Conservation (phyloP, 2,329 filamentous ascomycete species). For the Mycosphaerella sp. region DNA sequence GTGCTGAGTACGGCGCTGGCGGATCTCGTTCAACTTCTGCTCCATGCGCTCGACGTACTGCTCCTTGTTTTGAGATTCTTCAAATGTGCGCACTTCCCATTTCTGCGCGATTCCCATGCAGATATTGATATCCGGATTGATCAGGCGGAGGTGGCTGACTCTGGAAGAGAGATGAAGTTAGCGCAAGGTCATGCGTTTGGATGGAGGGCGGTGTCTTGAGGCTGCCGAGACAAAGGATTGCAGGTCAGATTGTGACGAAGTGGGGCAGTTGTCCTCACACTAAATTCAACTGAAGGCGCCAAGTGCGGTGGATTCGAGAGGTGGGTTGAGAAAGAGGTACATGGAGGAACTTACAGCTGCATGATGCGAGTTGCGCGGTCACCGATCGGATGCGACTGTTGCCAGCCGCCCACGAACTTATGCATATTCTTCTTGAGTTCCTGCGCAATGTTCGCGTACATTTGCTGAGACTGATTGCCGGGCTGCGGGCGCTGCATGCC, state of each 20-base stretch:
- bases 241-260: background rate
- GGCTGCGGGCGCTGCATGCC: constrained; percentile 29
- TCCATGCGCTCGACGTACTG: constrained; percentile 26
- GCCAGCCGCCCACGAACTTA: constrained; percentile 29
- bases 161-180: constrained; percentile 13
- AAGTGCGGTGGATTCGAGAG: background rate
- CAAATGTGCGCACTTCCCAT: constrained; percentile 27
- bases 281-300: background rate
- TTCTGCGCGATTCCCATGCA: constrained; percentile 26
- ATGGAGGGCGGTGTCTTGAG: background rate
- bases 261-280: background rate
- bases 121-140: constrained; percentile 21
- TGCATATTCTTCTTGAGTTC: constrained; percentile 21
- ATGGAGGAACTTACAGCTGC: constrained; percentile 30
- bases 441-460: constrained; percentile 26
- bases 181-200: background rate
- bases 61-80: constrained; percentile 25
- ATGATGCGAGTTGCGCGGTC: constrained; percentile 29
- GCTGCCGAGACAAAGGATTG: background rate
- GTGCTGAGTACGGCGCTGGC: constrained; percentile 19
- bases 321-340: background rate
- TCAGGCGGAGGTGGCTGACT: constrained; percentile 21
- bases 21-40: constrained; percentile 28
- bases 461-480: constrained; percentile 25
- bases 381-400: constrained; percentile 29